Percentiles rank a stretch among this genome's conserved stretches.
These are phyloP conservation scores for Irpex sp. DNA, from an alignment of 1,284 basidiomycete genomes.

Conservation along the genomic window DNA sequence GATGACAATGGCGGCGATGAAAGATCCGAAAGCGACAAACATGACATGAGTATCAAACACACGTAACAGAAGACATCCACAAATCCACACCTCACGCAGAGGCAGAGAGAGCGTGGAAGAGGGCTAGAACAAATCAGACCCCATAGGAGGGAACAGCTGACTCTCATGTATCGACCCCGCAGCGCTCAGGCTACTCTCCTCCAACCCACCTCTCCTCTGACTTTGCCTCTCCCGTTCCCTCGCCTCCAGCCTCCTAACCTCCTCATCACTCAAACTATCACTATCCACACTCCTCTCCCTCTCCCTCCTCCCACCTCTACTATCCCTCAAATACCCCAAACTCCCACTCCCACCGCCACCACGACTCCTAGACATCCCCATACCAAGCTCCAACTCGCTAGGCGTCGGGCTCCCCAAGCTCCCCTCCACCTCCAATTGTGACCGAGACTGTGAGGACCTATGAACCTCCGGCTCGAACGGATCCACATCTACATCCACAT, in stretches of 20 bases:
- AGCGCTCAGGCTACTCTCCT: neutral
- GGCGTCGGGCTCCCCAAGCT: neutral
- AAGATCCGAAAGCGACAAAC: neutral
- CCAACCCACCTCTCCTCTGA: neutral
- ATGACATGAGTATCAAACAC: neutral
- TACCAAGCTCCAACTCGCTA: neutral
- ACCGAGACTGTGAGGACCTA: neutral
- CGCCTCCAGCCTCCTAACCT: neutral
- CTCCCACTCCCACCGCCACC: neutral
- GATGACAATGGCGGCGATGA: neutral
- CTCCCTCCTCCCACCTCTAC: neutral
- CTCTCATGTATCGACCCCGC: neutral
- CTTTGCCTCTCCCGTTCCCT: neutral
- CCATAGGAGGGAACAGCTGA: conserved; percentile 10
- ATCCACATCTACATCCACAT: neutral
- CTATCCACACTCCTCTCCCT: neutral
- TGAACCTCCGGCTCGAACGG: neutral
- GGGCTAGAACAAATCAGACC: conserved; percentile 9
- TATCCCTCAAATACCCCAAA: neutral
- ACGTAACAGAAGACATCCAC: neutral
- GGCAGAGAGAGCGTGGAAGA: neutral
- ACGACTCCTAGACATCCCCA: neutral
- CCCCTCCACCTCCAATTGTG: neutral
- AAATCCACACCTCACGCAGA: too few relatives aligned
- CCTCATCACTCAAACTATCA: conserved; percentile 5